These are phyloP conservation scores for Thalassiosira sp. DNA, from an alignment of 352 stramenopile genomes.

Conservation along the genomic window DNA sequence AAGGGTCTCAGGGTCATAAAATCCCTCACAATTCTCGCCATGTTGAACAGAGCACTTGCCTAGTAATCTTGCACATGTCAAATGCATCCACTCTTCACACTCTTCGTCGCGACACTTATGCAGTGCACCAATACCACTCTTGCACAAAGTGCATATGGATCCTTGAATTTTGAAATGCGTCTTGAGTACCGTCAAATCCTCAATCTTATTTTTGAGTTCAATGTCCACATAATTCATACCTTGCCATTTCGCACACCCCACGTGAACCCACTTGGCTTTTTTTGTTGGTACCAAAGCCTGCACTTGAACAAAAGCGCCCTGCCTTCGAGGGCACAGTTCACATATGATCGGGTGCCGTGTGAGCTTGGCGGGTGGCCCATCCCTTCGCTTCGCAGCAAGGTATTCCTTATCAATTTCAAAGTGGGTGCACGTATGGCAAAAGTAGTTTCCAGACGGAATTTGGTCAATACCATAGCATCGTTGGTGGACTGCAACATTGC, in stretches of 20 bases:
- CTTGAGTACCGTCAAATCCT: constrained; percentile 74
- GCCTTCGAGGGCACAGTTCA: constrained; percentile 75
- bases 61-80: constrained; percentile 74
- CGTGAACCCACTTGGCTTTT: constrained; percentile 77
- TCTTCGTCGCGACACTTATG: constrained; percentile 63
- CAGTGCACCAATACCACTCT: constrained; percentile 67
- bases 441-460: constrained; percentile 82
- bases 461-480: constrained; percentile 81
- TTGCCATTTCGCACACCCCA: constrained; percentile 82
- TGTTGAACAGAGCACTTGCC: constrained; percentile 79
- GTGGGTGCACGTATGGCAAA: constrained; percentile 76
- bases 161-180: constrained; percentile 50
- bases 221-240: constrained; percentile 73
- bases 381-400: constrained; percentile 53
- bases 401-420: constrained; percentile 63
- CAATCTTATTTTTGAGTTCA: constrained; percentile 56
- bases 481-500: constrained; percentile 82
- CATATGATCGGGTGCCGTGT: constrained; percentile 64
- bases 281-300: constrained; percentile 29
- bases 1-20: constrained; percentile 30
- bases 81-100: constrained; percentile 74
- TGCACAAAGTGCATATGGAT: constrained; percentile 68
- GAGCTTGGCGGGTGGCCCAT: constrained; percentile 35
- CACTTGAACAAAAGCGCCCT: constrained; percentile 77
- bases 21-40: constrained; percentile 74